Evolutionary conservation across 2,329 filamentous ascomycete species (phyloP), one percentile per base, ranked within the genome.

Genomic region (Aspergillus arachidicola): DNA sequence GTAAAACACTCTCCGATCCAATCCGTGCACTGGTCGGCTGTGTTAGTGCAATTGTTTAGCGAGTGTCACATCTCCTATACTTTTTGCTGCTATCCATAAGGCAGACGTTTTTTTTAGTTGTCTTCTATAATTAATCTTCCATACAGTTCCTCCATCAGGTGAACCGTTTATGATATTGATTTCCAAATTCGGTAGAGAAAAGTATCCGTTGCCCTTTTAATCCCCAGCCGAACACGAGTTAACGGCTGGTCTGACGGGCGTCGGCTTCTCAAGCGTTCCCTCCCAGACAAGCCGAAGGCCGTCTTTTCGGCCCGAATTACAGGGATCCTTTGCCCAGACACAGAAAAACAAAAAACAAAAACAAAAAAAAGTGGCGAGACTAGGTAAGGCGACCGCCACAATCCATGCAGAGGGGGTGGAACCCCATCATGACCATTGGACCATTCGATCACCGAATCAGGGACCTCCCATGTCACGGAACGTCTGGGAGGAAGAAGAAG

Each of bases 401-500:
- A 54, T 51, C 11, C 51, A n/a, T 54, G 51, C 16, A 38, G 4
- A 9, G 16, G 21, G 23, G 28, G 51, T 55, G 51, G 51, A 38
- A 38, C 16, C 51, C 11, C 11, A 55, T 55, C 32, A 55, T 26
- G 32, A 6, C 51, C n/a, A 55, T 23, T 36, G n/a, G 6, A 19
- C 51, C n/a, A 19, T 38, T 41, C 32, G 51, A 55, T 55, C 32
- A 55, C n/a, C 51, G 51, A 38, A 55, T 55, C 51, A 55, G 51
- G 51, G 26, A 55, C 34, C 12, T 36, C 4, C 19, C 12, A 30
- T 53, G 16, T 54, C 50, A 57, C 54, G 43, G 21, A 54, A 53
- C 57, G 28, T 62, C 65, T 65, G 46, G 63, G 28, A 48, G 32
- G 50, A 26, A 34, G 55, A 26, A 34, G 58, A 38, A 50, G 23